Base-by-base conservation (phyloP, 2,329 filamentous ascomycete species). In the Fusarium equiseti region DNA sequence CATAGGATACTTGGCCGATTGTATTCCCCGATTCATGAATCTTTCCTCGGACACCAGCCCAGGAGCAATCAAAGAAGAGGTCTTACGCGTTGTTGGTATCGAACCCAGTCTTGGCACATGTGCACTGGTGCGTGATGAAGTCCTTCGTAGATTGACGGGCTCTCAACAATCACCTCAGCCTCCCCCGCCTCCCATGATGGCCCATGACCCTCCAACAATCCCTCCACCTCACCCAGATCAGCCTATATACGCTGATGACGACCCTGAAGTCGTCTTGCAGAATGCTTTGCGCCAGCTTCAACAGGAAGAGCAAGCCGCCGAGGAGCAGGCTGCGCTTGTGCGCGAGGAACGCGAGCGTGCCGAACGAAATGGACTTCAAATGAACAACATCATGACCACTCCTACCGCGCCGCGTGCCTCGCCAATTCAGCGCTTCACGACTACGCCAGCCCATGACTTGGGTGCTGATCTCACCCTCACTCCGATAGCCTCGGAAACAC, bases 1-100 rank as follows among this genome's bases (percentile, higher is more conserved):
- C 72, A 84, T 91, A 32, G 82, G 82, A 46, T 91, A 90, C 76
- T 81, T 91, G 5, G 83, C 87, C 74, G 88, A 90, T 64, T 86
- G 86, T 56, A 82, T 91, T 8, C 87, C 87, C 18, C 84, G 87
- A 56, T 84, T 89, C 76, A 88, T 90, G 84, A 83, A 79, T 66
- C 83, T 91, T 65, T 83, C 82, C 12, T 76, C 86, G 29, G 87
- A 90, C 66, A 90, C 87, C 3, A 89, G 86, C 55, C 88, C 88
- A 1, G 83, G 86, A 43, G 85, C 87, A 48, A 89, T 91, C 60
- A 83, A 85, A 45, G 89, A 91, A 59, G 83, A 86, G 54, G 80
- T 90, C 40, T 78, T 88, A 46, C 85, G 87, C 50, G 82, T 85
- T 15, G 81, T 89, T 26, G 87, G 87, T 55, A 83, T 89, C 38